Percentiles rank a stretch among this genome's conserved stretches.
These are phyloP conservation scores for Xylaria curta DNA, from an alignment of 495 filamentous ascomycete species.

Conservation along the genomic window DNA sequence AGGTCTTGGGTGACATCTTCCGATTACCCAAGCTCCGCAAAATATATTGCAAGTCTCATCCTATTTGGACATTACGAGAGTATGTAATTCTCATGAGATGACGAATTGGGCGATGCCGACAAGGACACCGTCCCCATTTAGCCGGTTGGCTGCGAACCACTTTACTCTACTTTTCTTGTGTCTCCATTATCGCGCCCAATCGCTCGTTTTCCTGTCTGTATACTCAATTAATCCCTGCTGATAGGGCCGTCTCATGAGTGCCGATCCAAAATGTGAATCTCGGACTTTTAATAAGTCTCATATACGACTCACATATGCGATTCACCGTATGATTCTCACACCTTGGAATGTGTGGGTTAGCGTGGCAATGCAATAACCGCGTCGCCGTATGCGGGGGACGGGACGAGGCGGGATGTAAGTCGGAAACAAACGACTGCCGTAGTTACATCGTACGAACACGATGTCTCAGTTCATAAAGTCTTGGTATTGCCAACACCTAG, in stretches of 20 bases:
- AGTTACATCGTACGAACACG: slow-evolving; percentile 7
- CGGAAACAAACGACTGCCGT: background rate
- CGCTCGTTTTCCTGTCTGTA: background rate
- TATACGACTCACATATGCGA: slow-evolving; percentile 10
- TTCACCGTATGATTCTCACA: background rate
- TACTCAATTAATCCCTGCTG: background rate
- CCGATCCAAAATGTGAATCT: background rate
- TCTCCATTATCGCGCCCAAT: background rate
- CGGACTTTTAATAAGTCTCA: background rate
- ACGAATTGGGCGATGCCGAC: slow-evolving; percentile 7
- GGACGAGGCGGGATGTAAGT: background rate
- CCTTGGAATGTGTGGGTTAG: background rate
- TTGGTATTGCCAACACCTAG: background rate
- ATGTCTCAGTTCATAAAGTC: background rate
- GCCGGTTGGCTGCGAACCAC: background rate
- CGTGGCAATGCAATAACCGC: slow-evolving; percentile 2
- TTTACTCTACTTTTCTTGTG: background rate
- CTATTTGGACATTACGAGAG: background rate
- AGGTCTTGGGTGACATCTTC: slow-evolving; percentile 3
- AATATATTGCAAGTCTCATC: slow-evolving; percentile 24
- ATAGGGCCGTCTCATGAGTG: background rate
- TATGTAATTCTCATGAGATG: background rate
- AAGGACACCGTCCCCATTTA: background rate
- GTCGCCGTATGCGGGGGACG: slow-evolving; percentile 1
- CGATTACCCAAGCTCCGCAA: slow-evolving; percentile 24